These are phyloP conservation scores for Saturnispora diversa DNA, from an alignment of 805 yeast species.

Conservation along the genomic window DNA sequence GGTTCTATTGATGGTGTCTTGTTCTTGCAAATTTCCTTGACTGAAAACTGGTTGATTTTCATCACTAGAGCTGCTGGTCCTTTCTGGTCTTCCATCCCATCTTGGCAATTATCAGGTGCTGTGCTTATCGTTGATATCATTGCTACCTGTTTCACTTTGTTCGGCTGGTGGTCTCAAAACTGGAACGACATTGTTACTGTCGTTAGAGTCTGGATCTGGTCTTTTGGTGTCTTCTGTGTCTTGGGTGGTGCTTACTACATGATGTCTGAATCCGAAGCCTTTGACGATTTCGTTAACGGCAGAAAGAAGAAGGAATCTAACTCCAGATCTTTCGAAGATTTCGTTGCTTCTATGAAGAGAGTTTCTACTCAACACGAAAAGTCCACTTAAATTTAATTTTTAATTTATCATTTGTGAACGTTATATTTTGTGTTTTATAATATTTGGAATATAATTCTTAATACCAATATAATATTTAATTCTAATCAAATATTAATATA, in stretches of 20 bases:
- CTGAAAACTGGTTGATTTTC: conserved; percentile 97
- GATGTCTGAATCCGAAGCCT: conserved; percentile 74
- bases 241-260: conserved; percentile 94
- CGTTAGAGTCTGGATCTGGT: conserved; percentile 90
- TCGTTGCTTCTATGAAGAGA: conserved; percentile 77
- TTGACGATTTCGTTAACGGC: conserved; percentile 82
- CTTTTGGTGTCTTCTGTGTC: conserved; percentile 94
- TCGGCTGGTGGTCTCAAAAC: conserved; percentile 98
- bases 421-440: not conserved
- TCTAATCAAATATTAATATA: too few relatives aligned
- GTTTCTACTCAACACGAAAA: conserved; percentile 85
- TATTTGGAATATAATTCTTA: not conserved
- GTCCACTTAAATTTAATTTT: conserved; percentile 40
- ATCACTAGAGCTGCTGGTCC: conserved; percentile 96
- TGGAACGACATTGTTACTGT: conserved; percentile 95
- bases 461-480: not conserved
- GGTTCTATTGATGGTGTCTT: conserved; percentile 90
- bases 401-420: conserved; percentile 8
- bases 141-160: conserved; percentile 85
- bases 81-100: conserved; percentile 94
- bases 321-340: conserved; percentile 70
- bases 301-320: conserved; percentile 51
- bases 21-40: conserved; percentile 88
- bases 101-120: conserved; percentile 96
- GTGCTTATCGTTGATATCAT: conserved; percentile 82